A percentile compares a stretch with the other conserved stretches of the same genome.
phyloP scores from a whole-genome alignment of 169 alveolate genomes.

The Fabrea salina region DNA sequence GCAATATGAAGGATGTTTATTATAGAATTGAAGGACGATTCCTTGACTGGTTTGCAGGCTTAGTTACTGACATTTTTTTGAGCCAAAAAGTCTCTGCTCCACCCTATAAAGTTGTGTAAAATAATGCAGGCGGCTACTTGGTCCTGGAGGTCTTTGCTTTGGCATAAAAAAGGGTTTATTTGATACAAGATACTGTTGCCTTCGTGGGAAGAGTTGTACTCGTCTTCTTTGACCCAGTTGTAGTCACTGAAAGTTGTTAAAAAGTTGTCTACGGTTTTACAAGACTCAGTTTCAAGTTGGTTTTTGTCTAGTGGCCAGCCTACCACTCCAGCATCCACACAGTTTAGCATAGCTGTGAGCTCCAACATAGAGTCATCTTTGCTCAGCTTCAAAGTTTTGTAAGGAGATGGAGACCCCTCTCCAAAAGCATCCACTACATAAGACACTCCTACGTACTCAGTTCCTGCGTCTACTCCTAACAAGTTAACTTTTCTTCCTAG shows the following conservation, averaged over 20 bases:
- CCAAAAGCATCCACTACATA: background rate
- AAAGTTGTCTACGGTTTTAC: background rate
- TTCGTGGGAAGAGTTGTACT: background rate
- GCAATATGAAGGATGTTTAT: background rate
- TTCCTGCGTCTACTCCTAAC: background rate
- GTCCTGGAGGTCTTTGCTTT: background rate
- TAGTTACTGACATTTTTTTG: too few species aligned
- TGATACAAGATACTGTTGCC: background rate
- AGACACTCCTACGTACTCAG: background rate
- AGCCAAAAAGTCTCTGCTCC: too few species aligned
- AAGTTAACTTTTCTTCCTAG: background rate
- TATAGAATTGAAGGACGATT: too few species aligned
- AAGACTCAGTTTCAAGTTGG: background rate
- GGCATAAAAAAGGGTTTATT: background rate
- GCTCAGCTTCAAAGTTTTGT: background rate
- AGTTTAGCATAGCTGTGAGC: background rate
- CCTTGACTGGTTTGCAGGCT: too few species aligned
- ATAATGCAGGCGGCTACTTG: background rate
- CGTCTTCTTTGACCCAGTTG: background rate
- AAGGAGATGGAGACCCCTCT: background rate
- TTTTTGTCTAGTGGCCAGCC: background rate
- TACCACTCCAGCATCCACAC: background rate
- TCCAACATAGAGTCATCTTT: background rate
- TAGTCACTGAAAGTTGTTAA: background rate
- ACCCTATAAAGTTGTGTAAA: background rate